phyloP scores from a whole-genome alignment of 2,329 filamentous ascomycete genomes.

The Neonectria faginata region DNA sequence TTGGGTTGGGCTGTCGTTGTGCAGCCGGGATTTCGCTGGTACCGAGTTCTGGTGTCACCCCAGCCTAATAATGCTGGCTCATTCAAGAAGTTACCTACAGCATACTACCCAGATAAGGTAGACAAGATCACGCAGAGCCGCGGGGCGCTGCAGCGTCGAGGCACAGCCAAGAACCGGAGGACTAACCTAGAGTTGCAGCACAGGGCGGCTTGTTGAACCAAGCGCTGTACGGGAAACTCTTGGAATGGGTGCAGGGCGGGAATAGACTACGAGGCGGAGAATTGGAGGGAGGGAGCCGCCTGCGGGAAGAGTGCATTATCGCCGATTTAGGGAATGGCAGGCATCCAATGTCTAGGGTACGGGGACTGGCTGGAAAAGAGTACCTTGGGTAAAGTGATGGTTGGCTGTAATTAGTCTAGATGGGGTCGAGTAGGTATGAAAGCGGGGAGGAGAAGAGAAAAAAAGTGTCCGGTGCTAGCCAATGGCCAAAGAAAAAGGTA shows the following conservation, averaged over 20 bases:
- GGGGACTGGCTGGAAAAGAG: too few relatives aligned
- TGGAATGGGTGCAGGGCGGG: background rate
- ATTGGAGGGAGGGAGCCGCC: constrained; percentile 1
- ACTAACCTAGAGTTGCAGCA: background rate
- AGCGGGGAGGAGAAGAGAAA: too few relatives aligned
- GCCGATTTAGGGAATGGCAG: background rate
- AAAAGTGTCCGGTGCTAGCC: too few relatives aligned
- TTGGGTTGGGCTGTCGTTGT: background rate
- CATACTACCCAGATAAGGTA: too few relatives aligned
- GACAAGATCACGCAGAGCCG: background rate
- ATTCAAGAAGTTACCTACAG: background rate
- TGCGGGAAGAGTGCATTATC: background rate
- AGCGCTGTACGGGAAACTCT: too few relatives aligned
- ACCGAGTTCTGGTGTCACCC: background rate
- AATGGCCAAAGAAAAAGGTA: background rate
- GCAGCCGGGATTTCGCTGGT: background rate
- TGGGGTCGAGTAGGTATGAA: background rate
- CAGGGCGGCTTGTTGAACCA: background rate
- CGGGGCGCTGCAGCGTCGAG: constrained; percentile 6
- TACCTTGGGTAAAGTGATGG: background rate
- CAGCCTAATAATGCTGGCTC: background rate
- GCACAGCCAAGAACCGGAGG: constrained; percentile 10
- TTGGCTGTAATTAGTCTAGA: background rate
- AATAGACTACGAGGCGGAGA: background rate
- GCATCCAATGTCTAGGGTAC: too few relatives aligned